A percentile compares a stretch with the other conserved stretches of the same genome.
These are phyloP conservation scores for Fusarium miscanthi DNA, from an alignment of 2,329 filamentous ascomycete species.

Conservation along the genomic window DNA sequence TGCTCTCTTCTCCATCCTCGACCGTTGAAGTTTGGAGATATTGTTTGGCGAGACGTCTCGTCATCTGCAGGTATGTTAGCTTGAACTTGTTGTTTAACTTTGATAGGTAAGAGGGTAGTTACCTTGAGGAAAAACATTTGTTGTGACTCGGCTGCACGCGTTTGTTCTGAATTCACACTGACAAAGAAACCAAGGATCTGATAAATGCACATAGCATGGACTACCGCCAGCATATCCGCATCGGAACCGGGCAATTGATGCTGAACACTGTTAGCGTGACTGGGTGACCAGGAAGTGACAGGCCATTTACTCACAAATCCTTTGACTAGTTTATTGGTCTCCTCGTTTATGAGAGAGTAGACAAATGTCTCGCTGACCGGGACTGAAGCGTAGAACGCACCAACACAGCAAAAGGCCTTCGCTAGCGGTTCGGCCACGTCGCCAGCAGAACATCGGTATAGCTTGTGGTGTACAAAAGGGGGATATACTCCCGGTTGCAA, in stretches of 20 bases:
- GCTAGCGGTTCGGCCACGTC: not conserved
- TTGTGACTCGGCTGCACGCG: not conserved
- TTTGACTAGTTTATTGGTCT: not conserved
- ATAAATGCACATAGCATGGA: not conserved
- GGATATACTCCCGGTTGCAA: not conserved
- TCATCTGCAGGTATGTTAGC: not conserved
- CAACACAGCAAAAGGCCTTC: not conserved
- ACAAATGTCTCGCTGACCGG: not conserved
- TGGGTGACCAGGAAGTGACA: fast-evolving
- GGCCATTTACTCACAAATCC: not conserved
- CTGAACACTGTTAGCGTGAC: not conserved
- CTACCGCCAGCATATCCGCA: not conserved
- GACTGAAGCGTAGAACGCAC: not conserved
- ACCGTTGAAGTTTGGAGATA: not conserved
- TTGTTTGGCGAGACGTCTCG: not conserved
- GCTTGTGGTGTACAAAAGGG: not conserved
- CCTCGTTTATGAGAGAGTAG: not conserved
- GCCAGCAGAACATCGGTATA: not conserved
- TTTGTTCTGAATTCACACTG: not conserved
- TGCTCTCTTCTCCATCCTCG: not conserved
- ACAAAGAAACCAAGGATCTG: not conserved
- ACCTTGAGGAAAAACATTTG: not conserved
- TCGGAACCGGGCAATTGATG: not conserved
- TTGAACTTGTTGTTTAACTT: fast-evolving
- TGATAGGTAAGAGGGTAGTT: fast-evolving